A percentile compares a stretch with the other conserved stretches of the same genome.
phyloP scores from a whole-genome alignment of 2,329 filamentous ascomycete genomes.

The Penicillium vulpinum region DNA sequence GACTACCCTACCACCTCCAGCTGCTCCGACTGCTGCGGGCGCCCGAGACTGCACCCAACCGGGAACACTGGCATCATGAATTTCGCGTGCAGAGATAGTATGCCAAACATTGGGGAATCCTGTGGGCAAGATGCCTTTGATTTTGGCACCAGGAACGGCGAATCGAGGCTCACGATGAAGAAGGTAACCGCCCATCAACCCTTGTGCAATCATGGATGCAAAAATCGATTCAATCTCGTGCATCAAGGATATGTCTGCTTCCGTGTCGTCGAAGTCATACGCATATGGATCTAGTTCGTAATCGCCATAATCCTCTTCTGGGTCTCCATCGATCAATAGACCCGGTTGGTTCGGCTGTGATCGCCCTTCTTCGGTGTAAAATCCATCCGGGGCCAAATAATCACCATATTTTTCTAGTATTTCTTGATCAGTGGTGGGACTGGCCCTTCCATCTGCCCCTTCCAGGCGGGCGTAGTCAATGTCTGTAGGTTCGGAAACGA shows the following conservation, averaged over 20 bases:
- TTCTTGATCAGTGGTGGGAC: conserved; percentile 10
- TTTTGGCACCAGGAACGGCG: conserved; percentile 71
- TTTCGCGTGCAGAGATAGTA: conserved; percentile 63
- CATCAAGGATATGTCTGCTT: conserved; percentile 42
- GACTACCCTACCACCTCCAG: conserved; percentile 55
- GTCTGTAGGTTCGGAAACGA: conserved; percentile 34
- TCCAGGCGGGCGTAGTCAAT: conserved; percentile 33
- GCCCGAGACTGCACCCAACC: conserved; percentile 66
- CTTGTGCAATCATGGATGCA: conserved; percentile 74
- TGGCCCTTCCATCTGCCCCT: conserved; percentile 4
- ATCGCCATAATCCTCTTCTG: conserved; percentile 39
- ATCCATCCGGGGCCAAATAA: conserved; percentile 36
- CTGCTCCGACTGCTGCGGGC: conserved; percentile 12
- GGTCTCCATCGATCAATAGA: conserved; percentile 30
- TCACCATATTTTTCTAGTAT: conserved; percentile 35
- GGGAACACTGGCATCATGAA: conserved; percentile 64
- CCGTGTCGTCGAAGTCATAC: conserved; percentile 25
- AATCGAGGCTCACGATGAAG: conserved; percentile 75
- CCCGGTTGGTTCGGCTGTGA: conserved; percentile 27
- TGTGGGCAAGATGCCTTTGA: conserved; percentile 43
- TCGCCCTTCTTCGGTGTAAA: conserved; percentile 36
- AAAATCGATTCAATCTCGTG: conserved; percentile 74
- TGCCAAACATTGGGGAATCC: conserved; percentile 72
- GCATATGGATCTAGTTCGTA: conserved; percentile 61
- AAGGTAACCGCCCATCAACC: conserved; percentile 79